phyloP scores from a whole-genome alignment of 2,329 filamentous ascomycete genomes.

The Akanthomyces muscarius region DNA sequence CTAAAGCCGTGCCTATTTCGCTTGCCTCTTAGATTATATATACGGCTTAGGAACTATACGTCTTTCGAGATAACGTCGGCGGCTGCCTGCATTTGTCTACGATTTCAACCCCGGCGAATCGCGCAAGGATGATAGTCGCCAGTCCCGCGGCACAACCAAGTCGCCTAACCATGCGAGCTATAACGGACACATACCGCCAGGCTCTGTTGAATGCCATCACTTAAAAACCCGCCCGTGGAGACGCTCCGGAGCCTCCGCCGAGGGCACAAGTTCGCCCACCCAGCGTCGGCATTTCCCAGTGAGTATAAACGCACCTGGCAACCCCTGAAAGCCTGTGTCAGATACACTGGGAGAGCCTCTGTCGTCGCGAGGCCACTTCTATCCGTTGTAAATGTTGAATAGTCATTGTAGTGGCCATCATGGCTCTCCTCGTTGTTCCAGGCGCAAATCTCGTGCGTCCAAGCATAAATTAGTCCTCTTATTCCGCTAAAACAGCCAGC shows the following conservation, averaged over 20 bases:
- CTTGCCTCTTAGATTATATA: conserved; percentile 2
- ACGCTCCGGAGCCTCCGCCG: neutral
- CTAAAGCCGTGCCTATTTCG: neutral
- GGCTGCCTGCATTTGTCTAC: conserved; percentile 11
- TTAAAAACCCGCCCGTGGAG: neutral
- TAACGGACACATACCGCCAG: neutral
- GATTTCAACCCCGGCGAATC: neutral
- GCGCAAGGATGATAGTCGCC: neutral
- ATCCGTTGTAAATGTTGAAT: conserved; percentile 41
- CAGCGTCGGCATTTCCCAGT: neutral
- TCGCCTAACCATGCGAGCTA: neutral
- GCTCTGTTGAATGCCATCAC: neutral
- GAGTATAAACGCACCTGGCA: neutral
- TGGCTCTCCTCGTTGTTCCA: conserved; percentile 60
- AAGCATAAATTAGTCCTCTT: conserved; percentile 43
- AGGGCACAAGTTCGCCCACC: neutral
- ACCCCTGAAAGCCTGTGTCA: no score
- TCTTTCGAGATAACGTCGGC: conserved; percentile 10
- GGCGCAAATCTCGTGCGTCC: conserved; percentile 48
- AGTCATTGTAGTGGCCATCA: conserved; percentile 62
- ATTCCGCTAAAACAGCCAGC: conserved; percentile 48
- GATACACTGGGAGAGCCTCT: neutral
- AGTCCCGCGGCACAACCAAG: neutral
- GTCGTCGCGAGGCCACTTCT: conserved; percentile 22
- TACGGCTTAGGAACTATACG: conserved; percentile 12